Percentiles rank a stretch among this genome's conserved stretches.
Conservation (phyloP, 202 grass and related monocot species). For the Dendrocalamus latiflorus region DNA sequence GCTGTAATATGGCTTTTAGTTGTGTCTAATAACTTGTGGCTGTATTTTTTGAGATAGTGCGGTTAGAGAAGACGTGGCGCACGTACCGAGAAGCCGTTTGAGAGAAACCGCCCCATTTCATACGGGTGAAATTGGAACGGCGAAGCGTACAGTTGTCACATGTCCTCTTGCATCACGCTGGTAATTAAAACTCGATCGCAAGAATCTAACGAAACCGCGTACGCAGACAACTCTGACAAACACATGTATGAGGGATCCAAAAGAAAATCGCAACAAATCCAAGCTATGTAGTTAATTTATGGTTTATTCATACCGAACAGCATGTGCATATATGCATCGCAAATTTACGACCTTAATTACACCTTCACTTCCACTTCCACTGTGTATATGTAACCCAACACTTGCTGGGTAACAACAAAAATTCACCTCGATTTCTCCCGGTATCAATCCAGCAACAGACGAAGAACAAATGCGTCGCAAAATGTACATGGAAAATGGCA, state of each 20-base stretch:
- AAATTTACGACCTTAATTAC: neutral
- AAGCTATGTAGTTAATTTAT: neutral
- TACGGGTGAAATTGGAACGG: no score
- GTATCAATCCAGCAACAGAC: neutral
- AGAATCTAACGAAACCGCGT: neutral
- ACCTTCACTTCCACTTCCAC: neutral
- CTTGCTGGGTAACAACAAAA: no score
- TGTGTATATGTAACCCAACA: neutral
- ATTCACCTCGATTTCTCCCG: neutral
- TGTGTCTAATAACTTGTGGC: no score
- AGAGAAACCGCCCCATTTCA: no score
- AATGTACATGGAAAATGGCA: conserved; percentile 24
- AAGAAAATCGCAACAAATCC: neutral
- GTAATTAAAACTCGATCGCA: neutral
- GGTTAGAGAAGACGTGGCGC: no score
- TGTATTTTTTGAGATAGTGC: no score
- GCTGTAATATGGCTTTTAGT: no score
- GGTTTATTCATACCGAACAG: neutral
- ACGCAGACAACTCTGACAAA: neutral
- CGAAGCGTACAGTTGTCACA: conserved; percentile 9
- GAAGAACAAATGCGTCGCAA: neutral
- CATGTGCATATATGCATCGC: neutral
- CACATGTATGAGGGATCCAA: neutral
- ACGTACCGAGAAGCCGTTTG: no score
- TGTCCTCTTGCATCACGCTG: neutral